Evolutionary conservation across 2,329 filamentous ascomycete species (phyloP).

Genomic region (Cladophialophora immunda): DNA sequence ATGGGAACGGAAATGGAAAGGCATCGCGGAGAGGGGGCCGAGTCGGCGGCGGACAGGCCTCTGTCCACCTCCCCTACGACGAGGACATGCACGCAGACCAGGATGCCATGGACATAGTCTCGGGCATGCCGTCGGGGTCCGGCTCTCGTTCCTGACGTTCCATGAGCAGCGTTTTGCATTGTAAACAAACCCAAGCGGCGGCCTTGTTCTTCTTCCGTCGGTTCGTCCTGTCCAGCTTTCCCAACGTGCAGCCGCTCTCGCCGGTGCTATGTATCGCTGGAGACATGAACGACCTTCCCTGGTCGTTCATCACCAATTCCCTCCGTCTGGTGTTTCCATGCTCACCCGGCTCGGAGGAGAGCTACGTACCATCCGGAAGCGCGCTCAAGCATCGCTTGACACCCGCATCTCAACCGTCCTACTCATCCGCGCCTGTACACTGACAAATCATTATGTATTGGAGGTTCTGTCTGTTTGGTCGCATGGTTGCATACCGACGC

Average conservation of each 20-base stretch:
- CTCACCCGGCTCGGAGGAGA: too few species aligned
- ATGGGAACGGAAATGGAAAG: neutral
- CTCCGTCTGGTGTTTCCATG: too few species aligned
- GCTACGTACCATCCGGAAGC: neutral
- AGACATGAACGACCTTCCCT: neutral
- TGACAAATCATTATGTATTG: slow-evolving; percentile 5
- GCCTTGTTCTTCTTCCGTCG: too few species aligned
- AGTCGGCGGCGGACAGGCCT: neutral
- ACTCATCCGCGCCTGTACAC: neutral
- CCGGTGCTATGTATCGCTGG: neutral
- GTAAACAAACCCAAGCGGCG: neutral
- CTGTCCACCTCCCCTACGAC: neutral
- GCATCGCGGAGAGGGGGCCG: neutral
- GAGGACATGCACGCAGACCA: slow-evolving; percentile 28
- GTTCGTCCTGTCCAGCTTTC: neutral
- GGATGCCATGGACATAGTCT: slow-evolving; percentile 31
- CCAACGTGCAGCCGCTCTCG: too few species aligned
- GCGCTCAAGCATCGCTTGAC: neutral
- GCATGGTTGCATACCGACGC: neutral
- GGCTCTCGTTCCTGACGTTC: slow-evolving; percentile 15
- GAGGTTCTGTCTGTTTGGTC: neutral
- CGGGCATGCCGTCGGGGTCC: slow-evolving; percentile 16
- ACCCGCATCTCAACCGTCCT: neutral
- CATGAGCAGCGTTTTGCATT: neutral
- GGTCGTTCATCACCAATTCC: neutral